Evolutionary conservation across 169 alveolate genomes (phyloP).

Genomic region (Plasmodium inui): DNA sequence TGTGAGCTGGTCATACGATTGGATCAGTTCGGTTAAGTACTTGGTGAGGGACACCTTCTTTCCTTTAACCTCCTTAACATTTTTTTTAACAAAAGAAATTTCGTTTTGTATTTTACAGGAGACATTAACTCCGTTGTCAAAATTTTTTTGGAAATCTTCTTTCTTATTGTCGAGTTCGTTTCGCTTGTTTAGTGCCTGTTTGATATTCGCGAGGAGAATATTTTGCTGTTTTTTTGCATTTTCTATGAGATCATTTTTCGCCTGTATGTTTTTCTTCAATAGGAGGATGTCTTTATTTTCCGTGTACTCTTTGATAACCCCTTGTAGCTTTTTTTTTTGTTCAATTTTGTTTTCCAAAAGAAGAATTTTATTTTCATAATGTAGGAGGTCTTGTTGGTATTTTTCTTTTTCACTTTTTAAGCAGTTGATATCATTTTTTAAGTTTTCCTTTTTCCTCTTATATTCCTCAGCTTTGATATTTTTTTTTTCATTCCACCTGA

Average conservation of each 20-base stretch:
- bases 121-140: slow-evolving; percentile 65
- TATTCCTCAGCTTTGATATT: slow-evolving; percentile 26
- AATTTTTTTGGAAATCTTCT: slow-evolving; percentile 63
- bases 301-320: slow-evolving; percentile 38
- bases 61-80: slow-evolving; percentile 5
- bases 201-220: slow-evolving; percentile 37
- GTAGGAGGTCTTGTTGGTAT: slow-evolving; percentile 67
- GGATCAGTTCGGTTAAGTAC: slow-evolving; percentile 16
- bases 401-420: slow-evolving; percentile 49
- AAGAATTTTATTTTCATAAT: slow-evolving; percentile 62
- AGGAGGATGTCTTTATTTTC: slow-evolving; percentile 59
- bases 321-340: slow-evolving; percentile 42
- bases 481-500: slow-evolving; percentile 52
- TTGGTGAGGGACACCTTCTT: slow-evolving; percentile 15
- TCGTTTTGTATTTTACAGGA: slow-evolving; percentile 71
- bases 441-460: slow-evolving; percentile 33
- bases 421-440: slow-evolving; percentile 21
- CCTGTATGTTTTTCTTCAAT: slow-evolving; percentile 35
- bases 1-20: slow-evolving; percentile 19
- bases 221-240: slow-evolving; percentile 70
- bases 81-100: slow-evolving; percentile 62
- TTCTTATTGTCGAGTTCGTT: slow-evolving; percentile 70
- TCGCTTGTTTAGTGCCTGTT: slow-evolving; percentile 70
- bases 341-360: slow-evolving; percentile 40
- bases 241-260: slow-evolving; percentile 41